Conservation (phyloP, 345 rosid genomes). For the Eucalyptus curtisii region DNA sequence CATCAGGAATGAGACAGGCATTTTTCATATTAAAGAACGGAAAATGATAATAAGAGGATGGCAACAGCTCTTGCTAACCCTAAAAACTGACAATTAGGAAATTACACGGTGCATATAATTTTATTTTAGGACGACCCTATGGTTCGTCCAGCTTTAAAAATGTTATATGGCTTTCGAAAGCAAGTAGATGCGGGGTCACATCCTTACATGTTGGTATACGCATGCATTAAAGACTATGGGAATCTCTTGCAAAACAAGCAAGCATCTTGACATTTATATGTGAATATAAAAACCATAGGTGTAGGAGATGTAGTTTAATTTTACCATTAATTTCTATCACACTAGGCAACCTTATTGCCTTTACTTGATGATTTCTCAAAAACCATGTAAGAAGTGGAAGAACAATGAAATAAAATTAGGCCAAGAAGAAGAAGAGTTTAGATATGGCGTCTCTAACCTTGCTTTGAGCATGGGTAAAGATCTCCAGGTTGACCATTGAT, state of each 20-base stretch:
- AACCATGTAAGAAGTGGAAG: neutral
- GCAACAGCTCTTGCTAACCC: neutral
- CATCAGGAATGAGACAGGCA: neutral
- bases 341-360: neutral
- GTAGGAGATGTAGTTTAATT: neutral
- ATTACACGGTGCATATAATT: too few relatives aligned
- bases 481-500: slow-evolving; percentile 44
- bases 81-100: too few relatives aligned
- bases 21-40: neutral
- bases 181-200: neutral
- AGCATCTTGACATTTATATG: neutral
- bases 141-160: neutral
- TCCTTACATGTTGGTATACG: neutral
- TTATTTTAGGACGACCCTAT: too few relatives aligned
- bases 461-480: slow-evolving; percentile 16
- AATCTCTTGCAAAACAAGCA: neutral
- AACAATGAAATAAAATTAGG: neutral
- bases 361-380: neutral
- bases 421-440: neutral
- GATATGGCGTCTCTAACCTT: neutral
- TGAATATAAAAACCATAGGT: neutral
- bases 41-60: neutral
- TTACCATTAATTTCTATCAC: neutral
- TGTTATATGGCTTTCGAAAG: neutral
- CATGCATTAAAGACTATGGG: neutral